phyloP scores from a whole-genome alignment of 805 yeast species.

The Debaryomyces tyrocola region DNA sequence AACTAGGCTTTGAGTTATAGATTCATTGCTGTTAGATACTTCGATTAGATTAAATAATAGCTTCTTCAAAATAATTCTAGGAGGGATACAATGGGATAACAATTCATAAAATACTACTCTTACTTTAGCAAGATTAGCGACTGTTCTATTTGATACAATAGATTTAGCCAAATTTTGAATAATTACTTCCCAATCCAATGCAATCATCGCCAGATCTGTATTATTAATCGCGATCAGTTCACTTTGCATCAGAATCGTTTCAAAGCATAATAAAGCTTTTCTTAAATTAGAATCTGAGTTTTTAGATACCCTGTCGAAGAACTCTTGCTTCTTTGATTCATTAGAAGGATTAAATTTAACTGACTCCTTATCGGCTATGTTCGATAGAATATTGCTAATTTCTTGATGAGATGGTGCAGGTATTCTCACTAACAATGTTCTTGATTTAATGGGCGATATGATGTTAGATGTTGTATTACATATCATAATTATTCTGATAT shows the following conservation, averaged over 20 bases:
- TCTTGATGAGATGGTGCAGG: slow-evolving; percentile 75
- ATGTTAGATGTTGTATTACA: slow-evolving; percentile 91
- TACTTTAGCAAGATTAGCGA: slow-evolving; percentile 57
- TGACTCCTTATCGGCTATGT: slow-evolving; percentile 59
- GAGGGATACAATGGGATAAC: slow-evolving; percentile 91
- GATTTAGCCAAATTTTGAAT: slow-evolving; percentile 62
- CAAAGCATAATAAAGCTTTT: slow-evolving; percentile 73
- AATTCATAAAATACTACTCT: slow-evolving; percentile 78
- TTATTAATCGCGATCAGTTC: slow-evolving; percentile 44
- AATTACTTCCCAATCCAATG: slow-evolving; percentile 90
- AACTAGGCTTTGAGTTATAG: slow-evolving; percentile 48
- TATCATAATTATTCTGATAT: slow-evolving; percentile 78
- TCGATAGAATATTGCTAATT: slow-evolving; percentile 51
- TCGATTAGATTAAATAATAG: slow-evolving; percentile 46
- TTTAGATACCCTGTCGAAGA: slow-evolving; percentile 53
- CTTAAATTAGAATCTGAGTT: slow-evolving; percentile 73
- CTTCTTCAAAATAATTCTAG: slow-evolving; percentile 71
- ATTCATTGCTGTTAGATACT: slow-evolving; percentile 12
- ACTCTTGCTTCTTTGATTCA: slow-evolving; percentile 26
- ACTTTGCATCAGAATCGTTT: slow-evolving; percentile 74
- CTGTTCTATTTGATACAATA: slow-evolving; percentile 62
- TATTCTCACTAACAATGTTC: slow-evolving; percentile 84
- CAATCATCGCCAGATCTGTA: slow-evolving; percentile 44
- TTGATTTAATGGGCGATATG: slow-evolving; percentile 90
- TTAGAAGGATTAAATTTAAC: slow-evolving; percentile 42